Base-by-base conservation (phyloP, 768 basidiomycete genomes). In the Sarcodon aspratus region DNA sequence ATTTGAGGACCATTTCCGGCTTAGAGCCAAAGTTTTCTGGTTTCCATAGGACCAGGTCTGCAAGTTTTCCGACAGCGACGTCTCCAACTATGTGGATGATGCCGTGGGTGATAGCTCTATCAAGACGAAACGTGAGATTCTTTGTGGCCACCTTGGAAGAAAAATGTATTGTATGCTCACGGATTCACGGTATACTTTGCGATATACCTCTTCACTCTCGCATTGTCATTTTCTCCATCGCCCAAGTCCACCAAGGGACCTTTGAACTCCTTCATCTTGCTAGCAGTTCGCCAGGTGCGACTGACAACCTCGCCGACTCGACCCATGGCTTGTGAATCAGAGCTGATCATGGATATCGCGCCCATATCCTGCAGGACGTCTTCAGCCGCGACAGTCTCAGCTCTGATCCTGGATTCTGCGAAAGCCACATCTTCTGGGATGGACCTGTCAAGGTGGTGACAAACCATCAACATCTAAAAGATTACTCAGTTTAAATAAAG, bases 151-250 rank as follows among this genome's bases (percentile, higher is more conserved):
- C 11, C 1, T 36, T n/a, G n/a, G 42, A 21, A 21, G 52, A 37
- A 43, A 34, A 48, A 33, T 44, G 15, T 37, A 38, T 27, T 27
- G 21, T 27, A 46, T 7, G 73, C 91, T 56, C 55, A 95, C 91
- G 95, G 93, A 61, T 99, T 98, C 62, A 98, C 80, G 11, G 96
- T 98, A 66, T 97, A 98, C 63, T 98, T 99, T 12, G 94, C 77
- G 21, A 97, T 73, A 64, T 97, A 98, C 52, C 94, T 74, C 72
- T 96, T 98, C 47, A 98, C 95, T 12, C 96, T 74, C 8, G 72
- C 80, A 61, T 98, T 99, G 64, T 96, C 92, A 3, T 76, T 77
- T 8, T 76, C 76, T 9, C 52, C 56, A 62, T 97, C 93, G 6
- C 87, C 87, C 32, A 91, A 70, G 1, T 71, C 65, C 1, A 59